These are phyloP conservation scores for Raffaelea ambrosiae DNA, from an alignment of 2,329 filamentous ascomycete species.

Conservation along the genomic window DNA sequence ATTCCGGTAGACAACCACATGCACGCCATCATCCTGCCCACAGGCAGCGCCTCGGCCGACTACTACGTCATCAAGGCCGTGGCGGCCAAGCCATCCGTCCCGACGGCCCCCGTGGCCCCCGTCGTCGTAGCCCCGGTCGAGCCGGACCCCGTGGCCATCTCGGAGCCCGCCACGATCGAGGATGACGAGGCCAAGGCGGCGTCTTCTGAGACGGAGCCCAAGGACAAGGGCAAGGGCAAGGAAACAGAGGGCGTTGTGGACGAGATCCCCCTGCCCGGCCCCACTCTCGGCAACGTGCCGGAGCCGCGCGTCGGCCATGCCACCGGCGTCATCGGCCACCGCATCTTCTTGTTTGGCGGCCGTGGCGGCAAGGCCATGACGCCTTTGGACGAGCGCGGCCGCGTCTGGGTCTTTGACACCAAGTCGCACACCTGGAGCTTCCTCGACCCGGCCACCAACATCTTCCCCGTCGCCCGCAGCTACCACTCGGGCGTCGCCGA, in stretches of 20 bases:
- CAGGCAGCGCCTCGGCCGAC: slow-evolving; percentile 48
- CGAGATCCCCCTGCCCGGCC: slow-evolving; percentile 21
- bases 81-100: slow-evolving; percentile 6
- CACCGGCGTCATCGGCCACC: slow-evolving; percentile 56
- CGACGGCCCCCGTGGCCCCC: slow-evolving; percentile 16
- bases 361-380: slow-evolving; percentile 60
- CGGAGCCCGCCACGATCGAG: background rate
- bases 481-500: slow-evolving; percentile 58
- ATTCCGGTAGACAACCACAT: slow-evolving; percentile 64
- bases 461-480: slow-evolving; percentile 56
- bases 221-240: slow-evolving; percentile 27
- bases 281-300: slow-evolving; percentile 41
- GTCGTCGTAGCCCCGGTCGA: slow-evolving; percentile 13
- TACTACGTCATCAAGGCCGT: slow-evolving; percentile 48
- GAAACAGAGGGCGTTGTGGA: background rate
- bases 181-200: slow-evolving; percentile 20
- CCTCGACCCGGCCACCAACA: slow-evolving; percentile 41
- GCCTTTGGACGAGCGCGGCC: slow-evolving; percentile 64
- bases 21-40: slow-evolving; percentile 55
- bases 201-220: slow-evolving; percentile 13
- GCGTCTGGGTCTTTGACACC: slow-evolving; percentile 70
- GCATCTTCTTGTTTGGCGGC: slow-evolving; percentile 76
- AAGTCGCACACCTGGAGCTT: slow-evolving; percentile 54
- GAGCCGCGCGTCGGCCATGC: slow-evolving; percentile 65
- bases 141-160: slow-evolving; percentile 9